phyloP scores from a whole-genome alignment of 2,329 filamentous ascomycete genomes.

The Hypoxylon sp. region DNA sequence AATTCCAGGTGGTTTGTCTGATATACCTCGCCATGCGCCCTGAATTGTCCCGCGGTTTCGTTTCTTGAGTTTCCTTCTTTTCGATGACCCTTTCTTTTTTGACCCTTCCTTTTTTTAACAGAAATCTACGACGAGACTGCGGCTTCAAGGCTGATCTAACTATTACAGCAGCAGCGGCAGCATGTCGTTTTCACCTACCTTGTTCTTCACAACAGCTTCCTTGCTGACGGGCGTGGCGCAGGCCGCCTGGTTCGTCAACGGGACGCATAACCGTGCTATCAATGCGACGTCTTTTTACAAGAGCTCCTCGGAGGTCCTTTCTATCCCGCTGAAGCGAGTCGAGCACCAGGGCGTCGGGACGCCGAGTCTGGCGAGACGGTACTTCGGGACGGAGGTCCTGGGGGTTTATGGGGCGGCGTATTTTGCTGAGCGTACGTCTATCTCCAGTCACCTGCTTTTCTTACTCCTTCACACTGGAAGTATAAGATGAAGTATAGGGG shows the following conservation, averaged over 20 bases:
- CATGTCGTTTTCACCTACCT: slow-evolving; percentile 28
- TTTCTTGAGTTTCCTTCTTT: slow-evolving; percentile 4
- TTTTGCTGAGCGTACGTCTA: slow-evolving; percentile 50
- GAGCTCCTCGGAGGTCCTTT: slow-evolving; percentile 42
- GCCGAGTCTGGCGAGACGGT: slow-evolving; percentile 50
- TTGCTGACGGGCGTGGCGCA: slow-evolving; percentile 28
- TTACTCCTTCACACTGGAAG: neutral
- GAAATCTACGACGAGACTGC: neutral
- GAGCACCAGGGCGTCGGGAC: slow-evolving; percentile 48
- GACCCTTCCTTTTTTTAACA: neutral
- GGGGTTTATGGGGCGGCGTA: slow-evolving; percentile 54
- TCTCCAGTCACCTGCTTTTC: neutral
- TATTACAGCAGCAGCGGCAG: slow-evolving; percentile 4
- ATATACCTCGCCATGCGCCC: slow-evolving; percentile 29
- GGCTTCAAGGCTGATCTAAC: neutral
- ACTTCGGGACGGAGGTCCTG: slow-evolving; percentile 50
- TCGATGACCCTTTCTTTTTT: neutral
- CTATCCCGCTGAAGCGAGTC: slow-evolving; percentile 51
- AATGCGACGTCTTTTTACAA: slow-evolving; percentile 40
- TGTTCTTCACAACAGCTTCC: slow-evolving; percentile 7
- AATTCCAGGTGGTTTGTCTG: slow-evolving; percentile 37
- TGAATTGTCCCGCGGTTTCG: neutral
- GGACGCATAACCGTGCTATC: slow-evolving; percentile 1
- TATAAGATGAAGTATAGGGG: neutral
- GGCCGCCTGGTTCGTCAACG: slow-evolving; percentile 27